These are phyloP conservation scores for Rhizophagus sp. DNA, from an alignment of 192 early-diverging fungal genomes.

Conservation along the genomic window DNA sequence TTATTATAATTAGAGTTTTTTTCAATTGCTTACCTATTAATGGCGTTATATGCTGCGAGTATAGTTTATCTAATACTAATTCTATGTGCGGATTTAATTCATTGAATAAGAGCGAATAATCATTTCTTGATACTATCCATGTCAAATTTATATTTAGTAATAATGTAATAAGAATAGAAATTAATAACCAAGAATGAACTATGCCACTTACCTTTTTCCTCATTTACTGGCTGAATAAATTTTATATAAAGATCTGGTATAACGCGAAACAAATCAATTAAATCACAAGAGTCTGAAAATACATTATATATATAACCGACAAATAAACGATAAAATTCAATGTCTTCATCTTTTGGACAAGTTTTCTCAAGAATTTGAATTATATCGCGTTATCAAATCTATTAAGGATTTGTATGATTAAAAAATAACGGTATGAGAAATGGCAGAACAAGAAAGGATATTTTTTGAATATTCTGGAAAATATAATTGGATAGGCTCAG, in stretches of 20 bases:
- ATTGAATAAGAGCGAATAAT: background rate
- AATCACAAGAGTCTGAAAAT: background rate
- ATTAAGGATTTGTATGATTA: slow-evolving; percentile 5
- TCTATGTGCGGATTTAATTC: slow-evolving; percentile 1
- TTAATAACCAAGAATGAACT: background rate
- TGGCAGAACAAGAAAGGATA: background rate
- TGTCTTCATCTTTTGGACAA: background rate
- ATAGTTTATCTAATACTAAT: background rate
- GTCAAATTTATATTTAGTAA: background rate
- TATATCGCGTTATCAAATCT: background rate
- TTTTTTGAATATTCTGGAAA: slow-evolving; percentile 14
- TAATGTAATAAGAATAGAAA: background rate
- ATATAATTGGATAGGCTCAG: slow-evolving; percentile 2
- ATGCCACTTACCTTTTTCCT: background rate
- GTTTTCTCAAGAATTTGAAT: slow-evolving; percentile 7
- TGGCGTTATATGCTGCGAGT: background rate
- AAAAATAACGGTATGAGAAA: background rate
- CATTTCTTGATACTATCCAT: background rate
- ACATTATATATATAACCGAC: background rate
- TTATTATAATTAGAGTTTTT: background rate
- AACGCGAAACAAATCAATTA: background rate
- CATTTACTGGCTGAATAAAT: background rate
- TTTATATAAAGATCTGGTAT: background rate
- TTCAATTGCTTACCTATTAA: background rate
- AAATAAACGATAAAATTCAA: background rate